Base-by-base conservation (phyloP, 2,329 filamentous ascomycete species). In the Pseudocercospora vitis region DNA sequence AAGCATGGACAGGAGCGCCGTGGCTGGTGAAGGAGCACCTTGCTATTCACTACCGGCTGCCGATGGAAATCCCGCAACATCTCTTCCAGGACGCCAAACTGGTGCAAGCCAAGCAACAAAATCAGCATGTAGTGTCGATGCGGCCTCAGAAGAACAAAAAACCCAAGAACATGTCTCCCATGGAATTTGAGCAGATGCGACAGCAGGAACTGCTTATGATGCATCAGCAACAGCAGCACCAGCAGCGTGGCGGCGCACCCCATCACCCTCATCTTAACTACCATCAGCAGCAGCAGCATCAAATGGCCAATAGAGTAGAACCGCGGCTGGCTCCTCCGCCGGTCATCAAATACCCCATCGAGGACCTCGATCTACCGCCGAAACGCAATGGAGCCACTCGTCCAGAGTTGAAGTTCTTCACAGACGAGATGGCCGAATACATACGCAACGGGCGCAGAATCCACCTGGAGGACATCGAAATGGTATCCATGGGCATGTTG, bases 1-100 rank as follows among this genome's bases (percentile, higher is more conserved):
- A 97, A 67, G 83, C 90, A 3, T 97, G 91, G 90, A 92, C 85
- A 56, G 92, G 92, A n/a, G 94, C 94, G 0, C 92, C 94, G 0
- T 99, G 94, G 94, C 76, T 95, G 51, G 92, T 97, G 14, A 96
- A 95, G 73, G 81, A 87, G 29, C 85, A 90, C 50, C 85, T 95
- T 55, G 94, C 94, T 1, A 83, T 84, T 40, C 81, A 86, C 58
- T 96, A 94, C 71, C 86, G 89, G 58, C 94, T 99, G 58, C 86
- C 90, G 57, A 91, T 85, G n/a, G 84, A 89, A 49, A 84, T 97
- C 9, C 94, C 94, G 5, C 81, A 85, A 48, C 87, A 95, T 66
- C 78, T 96, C 12, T 86, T 86, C 49, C 86, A 95, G 68, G 90
- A 92, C 60, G 88, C 82, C 59, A 91, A 89, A 70, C 49, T 68